Evolutionary conservation across 768 basidiomycete genomes (phyloP), one percentile per base, ranked within the genome.

Genomic region (Phylloporus sp.): DNA sequence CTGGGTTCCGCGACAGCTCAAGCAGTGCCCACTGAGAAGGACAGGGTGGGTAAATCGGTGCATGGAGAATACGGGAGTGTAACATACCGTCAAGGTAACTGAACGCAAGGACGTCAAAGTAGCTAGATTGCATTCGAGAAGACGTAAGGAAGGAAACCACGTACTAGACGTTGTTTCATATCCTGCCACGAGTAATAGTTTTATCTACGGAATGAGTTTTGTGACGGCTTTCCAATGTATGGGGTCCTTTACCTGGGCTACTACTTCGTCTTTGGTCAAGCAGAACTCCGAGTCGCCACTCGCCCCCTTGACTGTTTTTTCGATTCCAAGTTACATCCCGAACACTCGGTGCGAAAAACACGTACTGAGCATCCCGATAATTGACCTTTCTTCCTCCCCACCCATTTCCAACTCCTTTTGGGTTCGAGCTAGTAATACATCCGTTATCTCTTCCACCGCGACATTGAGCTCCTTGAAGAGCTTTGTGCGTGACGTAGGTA

Each of bases 1-100:
- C 68, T 0, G 64, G 70, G 44, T 76, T 59, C 17, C 67, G 68
- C 3, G 68, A 70, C 0, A 82, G 69, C 50, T 82, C 80, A 17
- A 82, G 71, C 0, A 84, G 64, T 1, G 77, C 74, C 79, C 81
- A 82, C 76, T 76, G 20, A 15, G 11, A 8, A 36, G 13, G 1
- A n/a, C n/a, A n/a, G n/a, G n/a, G n/a, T n/a, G n/a, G 4, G n/a
- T 39, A 3, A 26, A 32, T 20, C 0, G 13, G 18, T 22, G 29
- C 1, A 17, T 9, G 20, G 2, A 14, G 9, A 26, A 31, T 4
- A 2, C 20, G 29, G 10, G 0, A 6, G 13, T n/a, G 1, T 11
- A 9, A 4, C 0, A 31, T n/a, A 53, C 57, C 9, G 48, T 59
- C 38, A 63, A 29, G 27, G 22, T 53, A 9, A 55, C 61, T 63